phyloP scores from a whole-genome alignment of 2,329 filamentous ascomycete species.

The Aureobasidium uvarum region DNA sequence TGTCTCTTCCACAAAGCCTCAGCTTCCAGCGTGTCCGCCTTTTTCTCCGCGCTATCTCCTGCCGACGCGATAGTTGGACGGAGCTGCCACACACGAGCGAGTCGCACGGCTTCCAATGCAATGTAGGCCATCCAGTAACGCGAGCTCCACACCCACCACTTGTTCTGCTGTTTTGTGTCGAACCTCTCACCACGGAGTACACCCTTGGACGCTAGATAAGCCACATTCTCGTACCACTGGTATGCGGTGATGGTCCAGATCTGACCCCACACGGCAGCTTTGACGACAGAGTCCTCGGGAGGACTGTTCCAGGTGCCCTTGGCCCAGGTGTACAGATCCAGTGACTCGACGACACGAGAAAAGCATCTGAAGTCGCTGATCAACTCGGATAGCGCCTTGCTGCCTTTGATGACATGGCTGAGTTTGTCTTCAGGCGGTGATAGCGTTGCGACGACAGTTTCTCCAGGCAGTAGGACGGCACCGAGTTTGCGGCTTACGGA shows the following conservation, averaged over 20 bases:
- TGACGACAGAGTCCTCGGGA: constrained; percentile 47
- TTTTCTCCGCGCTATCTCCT: constrained; percentile 42
- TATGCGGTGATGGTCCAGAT: constrained; percentile 66
- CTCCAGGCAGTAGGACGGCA: constrained; percentile 43
- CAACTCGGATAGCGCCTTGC: constrained; percentile 58
- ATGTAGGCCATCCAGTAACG: constrained; percentile 80
- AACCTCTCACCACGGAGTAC: constrained; percentile 53
- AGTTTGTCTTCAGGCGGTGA: constrained; percentile 39
- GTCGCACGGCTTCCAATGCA: constrained; percentile 67
- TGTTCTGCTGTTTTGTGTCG: constrained; percentile 49
- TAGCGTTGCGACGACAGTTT: constrained; percentile 43
- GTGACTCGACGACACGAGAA: constrained; percentile 70
- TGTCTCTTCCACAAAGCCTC: constrained; percentile 27
- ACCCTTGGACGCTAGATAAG: constrained; percentile 71
- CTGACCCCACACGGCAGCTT: constrained; percentile 63
- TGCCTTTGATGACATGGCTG: constrained; percentile 37
- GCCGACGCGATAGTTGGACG: constrained; percentile 36
- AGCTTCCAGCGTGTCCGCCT: constrained; percentile 40
- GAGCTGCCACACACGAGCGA: constrained; percentile 51
- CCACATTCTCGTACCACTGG: constrained; percentile 79
- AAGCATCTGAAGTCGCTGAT: constrained; percentile 72
- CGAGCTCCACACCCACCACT: constrained; percentile 68
- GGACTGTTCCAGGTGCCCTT: constrained; percentile 43
- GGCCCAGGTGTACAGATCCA: constrained; percentile 71
- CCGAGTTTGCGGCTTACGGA: constrained; percentile 42